phyloP scores from a whole-genome alignment of 768 basidiomycete genomes.

The Phaffia tasmanica region DNA sequence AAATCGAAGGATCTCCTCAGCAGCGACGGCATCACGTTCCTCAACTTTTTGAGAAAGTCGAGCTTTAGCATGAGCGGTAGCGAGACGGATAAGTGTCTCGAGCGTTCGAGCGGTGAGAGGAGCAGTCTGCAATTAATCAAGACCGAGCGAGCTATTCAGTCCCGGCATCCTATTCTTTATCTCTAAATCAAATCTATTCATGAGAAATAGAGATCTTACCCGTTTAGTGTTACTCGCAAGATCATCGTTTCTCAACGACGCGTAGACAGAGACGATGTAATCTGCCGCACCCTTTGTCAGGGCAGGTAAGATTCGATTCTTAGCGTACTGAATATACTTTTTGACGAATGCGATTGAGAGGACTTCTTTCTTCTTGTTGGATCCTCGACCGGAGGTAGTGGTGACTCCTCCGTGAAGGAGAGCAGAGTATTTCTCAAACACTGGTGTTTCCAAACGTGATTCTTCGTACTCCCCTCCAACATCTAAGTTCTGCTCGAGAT shows the following conservation, averaged over 20 bases:
- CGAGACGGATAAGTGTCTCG: slow-evolving; percentile 93
- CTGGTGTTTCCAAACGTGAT: slow-evolving; percentile 52
- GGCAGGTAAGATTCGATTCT: slow-evolving; percentile 70
- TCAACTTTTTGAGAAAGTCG: slow-evolving; percentile 77
- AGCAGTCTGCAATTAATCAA: slow-evolving; percentile 56
- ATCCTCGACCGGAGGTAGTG: slow-evolving; percentile 38
- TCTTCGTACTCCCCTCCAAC: slow-evolving; percentile 63
- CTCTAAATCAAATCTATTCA: slow-evolving; percentile 21
- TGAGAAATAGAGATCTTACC: slow-evolving; percentile 42
- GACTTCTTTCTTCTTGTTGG: slow-evolving; percentile 56
- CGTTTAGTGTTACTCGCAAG: slow-evolving; percentile 79
- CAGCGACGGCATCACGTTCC: slow-evolving; percentile 70
- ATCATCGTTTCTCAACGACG: slow-evolving; percentile 80
- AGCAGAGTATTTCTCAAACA: slow-evolving; percentile 94
- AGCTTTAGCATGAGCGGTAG: slow-evolving; percentile 95
- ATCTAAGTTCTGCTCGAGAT: slow-evolving; percentile 71
- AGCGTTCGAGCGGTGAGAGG: slow-evolving; percentile 96
- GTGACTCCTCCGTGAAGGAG: slow-evolving; percentile 76
- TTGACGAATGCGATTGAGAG: slow-evolving; percentile 90
- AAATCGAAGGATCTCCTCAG: slow-evolving; percentile 91
- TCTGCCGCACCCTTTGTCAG: slow-evolving; percentile 90
- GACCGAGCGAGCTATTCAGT: slow-evolving; percentile 17
- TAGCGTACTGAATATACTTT: slow-evolving; percentile 97
- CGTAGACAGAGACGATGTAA: slow-evolving; percentile 83
- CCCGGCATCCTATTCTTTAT: slow-evolving; percentile 48